Conservation (phyloP, 2,329 filamentous ascomycete species). For the Graphilbum fragrans region DNA sequence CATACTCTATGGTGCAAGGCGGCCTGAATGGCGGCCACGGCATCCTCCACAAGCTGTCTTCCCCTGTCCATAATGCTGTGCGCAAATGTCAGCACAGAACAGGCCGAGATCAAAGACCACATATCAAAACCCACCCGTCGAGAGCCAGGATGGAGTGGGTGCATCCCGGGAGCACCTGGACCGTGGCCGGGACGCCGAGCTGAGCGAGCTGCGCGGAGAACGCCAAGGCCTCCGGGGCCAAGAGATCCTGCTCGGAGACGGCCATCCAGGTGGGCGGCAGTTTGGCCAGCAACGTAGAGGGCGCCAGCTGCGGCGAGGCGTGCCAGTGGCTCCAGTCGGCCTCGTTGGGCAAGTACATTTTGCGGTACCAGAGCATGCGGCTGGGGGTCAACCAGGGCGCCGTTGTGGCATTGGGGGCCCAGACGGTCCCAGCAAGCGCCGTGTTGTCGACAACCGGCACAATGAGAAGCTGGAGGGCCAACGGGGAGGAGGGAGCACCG, state of each 20-base stretch:
- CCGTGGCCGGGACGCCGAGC: constrained; percentile 32
- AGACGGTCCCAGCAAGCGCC: constrained; percentile 33
- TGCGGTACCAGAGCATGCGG: constrained; percentile 51
- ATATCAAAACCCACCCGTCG: background rate
- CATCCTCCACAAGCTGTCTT: background rate
- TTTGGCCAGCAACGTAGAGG: constrained; percentile 38
- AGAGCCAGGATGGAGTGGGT: constrained; percentile 8
- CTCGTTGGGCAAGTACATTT: constrained; percentile 39
- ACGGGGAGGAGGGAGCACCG: background rate
- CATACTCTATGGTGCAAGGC: too few species aligned
- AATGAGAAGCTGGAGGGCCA: constrained; percentile 35
- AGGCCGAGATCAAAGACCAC: background rate
- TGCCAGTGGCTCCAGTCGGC: constrained; percentile 30
- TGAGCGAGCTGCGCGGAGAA: constrained; percentile 34
- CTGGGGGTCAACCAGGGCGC: constrained; percentile 35
- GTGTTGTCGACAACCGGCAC: constrained; percentile 49
- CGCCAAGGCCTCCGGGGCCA: constrained; percentile 38
- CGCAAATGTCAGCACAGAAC: background rate
- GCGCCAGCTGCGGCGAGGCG: constrained; percentile 14
- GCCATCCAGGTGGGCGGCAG: constrained; percentile 39
- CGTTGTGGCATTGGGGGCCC: constrained; percentile 35
- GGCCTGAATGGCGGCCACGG: background rate
- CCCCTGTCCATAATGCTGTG: background rate
- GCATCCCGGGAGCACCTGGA: constrained; percentile 18
- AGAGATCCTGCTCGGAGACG: constrained; percentile 43